Base-by-base conservation (phyloP, 2,329 filamentous ascomycete species). In the Aspergillus floridensis region DNA sequence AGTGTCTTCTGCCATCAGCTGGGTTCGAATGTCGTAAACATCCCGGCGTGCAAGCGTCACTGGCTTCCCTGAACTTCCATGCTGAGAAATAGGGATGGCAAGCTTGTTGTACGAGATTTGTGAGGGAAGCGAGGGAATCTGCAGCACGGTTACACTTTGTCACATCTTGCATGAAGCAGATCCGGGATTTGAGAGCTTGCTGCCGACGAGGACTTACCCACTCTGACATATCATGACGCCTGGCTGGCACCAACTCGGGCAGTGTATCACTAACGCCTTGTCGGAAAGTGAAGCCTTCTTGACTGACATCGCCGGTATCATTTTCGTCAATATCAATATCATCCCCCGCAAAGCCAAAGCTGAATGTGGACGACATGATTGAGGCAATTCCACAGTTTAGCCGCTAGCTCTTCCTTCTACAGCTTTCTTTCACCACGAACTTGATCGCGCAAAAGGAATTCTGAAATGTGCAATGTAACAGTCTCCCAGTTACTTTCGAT, bases 11-110 rank as follows among this genome's bases (percentile, higher is more conserved):
- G 84, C 83, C 81, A 88, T 86, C 44, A 88, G 75, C 68, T 88
- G 86, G 1, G 86, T 77, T 26, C 84, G 82, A 41, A 88, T 82
- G 66, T 88, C 86, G 72, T 86, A 87, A 50, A 88, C 76, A 60
- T 87, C 84, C 52, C 86, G 81, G 38, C 85, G 82, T 1, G 83
- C 83, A 26, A 87, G 72, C 24, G 63, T 64, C 24, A 74, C 44
- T 12, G 57, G 31, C 50, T 46, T 60, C 48, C 31, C 56, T 19
- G 61, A 26, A 22, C 24, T 47, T 29, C 38, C 56, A 46, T 50
- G 59, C 52, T 64, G 58, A 10, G 62, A 46, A 21, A 56, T 72
- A 69, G 22, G 77, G 74, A 84, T 77, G 19, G 71, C 65, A 51
- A 85, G 72, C 16, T 74, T 81, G 68, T 81, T 83, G 74, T 84